phyloP scores from a whole-genome alignment of 371 early-diverging fungal species.

The Sporodiniella umbellata region DNA sequence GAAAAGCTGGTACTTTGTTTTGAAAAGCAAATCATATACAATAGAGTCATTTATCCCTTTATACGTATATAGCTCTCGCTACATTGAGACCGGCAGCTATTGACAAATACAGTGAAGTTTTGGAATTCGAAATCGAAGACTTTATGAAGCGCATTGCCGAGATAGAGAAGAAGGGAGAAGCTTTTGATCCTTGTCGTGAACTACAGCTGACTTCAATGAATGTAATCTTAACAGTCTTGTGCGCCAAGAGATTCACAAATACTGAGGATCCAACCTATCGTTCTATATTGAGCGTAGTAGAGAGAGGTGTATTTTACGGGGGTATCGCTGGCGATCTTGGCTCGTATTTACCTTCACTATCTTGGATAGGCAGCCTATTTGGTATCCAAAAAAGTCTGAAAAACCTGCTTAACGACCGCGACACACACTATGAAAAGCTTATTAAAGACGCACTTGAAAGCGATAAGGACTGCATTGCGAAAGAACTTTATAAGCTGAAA shows the following conservation, averaged over 20 bases:
- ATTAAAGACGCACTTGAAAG: slow-evolving; percentile 3
- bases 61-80: neutral
- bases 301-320: neutral
- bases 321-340: slow-evolving; percentile 7
- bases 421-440: slow-evolving; percentile 4
- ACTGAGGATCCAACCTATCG: slow-evolving; percentile 12
- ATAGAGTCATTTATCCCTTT: neutral
- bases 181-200: neutral
- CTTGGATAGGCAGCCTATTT: neutral
- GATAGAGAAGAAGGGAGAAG: neutral
- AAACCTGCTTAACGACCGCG: neutral
- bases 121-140: neutral
- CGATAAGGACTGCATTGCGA: slow-evolving; percentile 1
- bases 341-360: slow-evolving; percentile 7
- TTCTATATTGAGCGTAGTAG: neutral
- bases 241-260: slow-evolving; percentile 1
- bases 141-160: neutral
- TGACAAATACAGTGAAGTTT: slow-evolving; percentile 1
- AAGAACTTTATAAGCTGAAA: slow-evolving; percentile 5
- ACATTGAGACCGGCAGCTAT: slow-evolving; percentile 4
- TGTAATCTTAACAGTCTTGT: slow-evolving; percentile 2
- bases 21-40: neutral
- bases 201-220: slow-evolving; percentile 6
- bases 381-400: neutral
- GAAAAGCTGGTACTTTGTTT: neutral